phyloP scores from a whole-genome alignment of 352 stramenopile genomes.

The Albugo candida region DNA sequence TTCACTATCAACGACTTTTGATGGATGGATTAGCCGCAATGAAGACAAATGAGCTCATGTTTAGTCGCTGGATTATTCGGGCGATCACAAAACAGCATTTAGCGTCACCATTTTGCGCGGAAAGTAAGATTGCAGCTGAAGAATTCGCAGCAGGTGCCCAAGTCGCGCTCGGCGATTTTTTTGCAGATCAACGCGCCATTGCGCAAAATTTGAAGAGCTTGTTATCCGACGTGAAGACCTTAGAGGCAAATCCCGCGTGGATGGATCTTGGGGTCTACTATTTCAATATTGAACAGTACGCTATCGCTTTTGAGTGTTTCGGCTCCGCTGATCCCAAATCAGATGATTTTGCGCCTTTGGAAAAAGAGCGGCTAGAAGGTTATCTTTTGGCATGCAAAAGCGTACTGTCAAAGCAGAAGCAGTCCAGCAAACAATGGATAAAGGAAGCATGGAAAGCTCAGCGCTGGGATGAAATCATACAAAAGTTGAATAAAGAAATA shows the following conservation, averaged over 20 bases:
- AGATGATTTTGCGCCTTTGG: not conserved
- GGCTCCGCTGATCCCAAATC: slow-evolving; percentile 14
- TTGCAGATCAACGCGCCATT: slow-evolving; percentile 30
- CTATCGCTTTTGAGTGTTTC: slow-evolving; percentile 61
- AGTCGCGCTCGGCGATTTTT: slow-evolving; percentile 27
- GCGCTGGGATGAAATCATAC: too few relatives aligned
- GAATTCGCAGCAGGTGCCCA: slow-evolving; percentile 9
- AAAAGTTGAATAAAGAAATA: not conserved
- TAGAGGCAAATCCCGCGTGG: slow-evolving; percentile 20
- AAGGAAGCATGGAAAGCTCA: slow-evolving; percentile 1
- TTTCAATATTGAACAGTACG: slow-evolving; percentile 54
- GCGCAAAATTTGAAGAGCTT: slow-evolving; percentile 39
- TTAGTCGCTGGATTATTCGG: slow-evolving; percentile 61
- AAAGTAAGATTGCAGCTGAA: slow-evolving; percentile 35
- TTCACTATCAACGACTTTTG: slow-evolving; percentile 64
- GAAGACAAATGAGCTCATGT: slow-evolving; percentile 19
- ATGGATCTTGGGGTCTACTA: slow-evolving; percentile 55
- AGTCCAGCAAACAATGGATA: slow-evolving; percentile 7
- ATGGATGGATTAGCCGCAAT: slow-evolving; percentile 21
- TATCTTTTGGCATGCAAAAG: slow-evolving; percentile 52
- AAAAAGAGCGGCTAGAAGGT: slow-evolving; percentile 28
- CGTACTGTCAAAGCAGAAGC: slow-evolving; percentile 27
- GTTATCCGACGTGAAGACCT: slow-evolving; percentile 18
- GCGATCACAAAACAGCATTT: slow-evolving; percentile 3
- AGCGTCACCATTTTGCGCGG: too few relatives aligned